Evolutionary conservation across 2,329 filamentous ascomycete genomes (phyloP).

Genomic region (Lithohypha guttulata): DNA sequence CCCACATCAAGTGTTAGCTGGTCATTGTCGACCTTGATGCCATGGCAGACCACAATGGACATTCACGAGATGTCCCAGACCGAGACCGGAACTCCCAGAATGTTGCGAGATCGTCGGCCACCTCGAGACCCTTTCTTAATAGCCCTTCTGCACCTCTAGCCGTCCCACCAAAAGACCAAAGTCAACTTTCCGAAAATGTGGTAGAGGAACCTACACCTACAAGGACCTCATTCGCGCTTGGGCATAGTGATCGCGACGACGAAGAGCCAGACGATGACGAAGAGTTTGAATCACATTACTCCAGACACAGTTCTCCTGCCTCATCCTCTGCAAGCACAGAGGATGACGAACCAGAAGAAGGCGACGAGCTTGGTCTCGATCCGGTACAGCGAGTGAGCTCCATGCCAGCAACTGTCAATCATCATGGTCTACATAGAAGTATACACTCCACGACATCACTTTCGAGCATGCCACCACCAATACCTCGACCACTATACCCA

Average conservation of each 20-base stretch:
- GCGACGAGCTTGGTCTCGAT: slow-evolving; percentile 10
- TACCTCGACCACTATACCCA: slow-evolving; percentile 51
- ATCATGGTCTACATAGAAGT: slow-evolving; percentile 14
- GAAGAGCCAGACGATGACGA: slow-evolving; percentile 27
- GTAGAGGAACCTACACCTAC: slow-evolving; percentile 4
- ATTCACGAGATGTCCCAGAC: too few species aligned
- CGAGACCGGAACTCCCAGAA: too few species aligned
- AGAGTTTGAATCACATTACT: slow-evolving; percentile 38
- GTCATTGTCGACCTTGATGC: too few species aligned
- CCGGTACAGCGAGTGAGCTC: slow-evolving; percentile 8
- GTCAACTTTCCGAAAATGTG: too few species aligned
- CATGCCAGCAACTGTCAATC: not conserved
- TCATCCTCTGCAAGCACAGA: slow-evolving; percentile 17
- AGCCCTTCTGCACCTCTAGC: too few species aligned
- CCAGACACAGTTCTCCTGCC: slow-evolving; percentile 29
- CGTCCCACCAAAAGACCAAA: too few species aligned
- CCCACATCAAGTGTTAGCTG: too few species aligned
- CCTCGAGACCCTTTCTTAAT: too few species aligned
- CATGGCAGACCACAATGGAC: too few species aligned
- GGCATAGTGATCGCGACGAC: slow-evolving; percentile 7
- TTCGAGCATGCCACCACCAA: slow-evolving; percentile 28
- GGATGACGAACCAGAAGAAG: slow-evolving; percentile 14
- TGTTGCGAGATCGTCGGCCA: too few species aligned
- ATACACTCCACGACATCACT: slow-evolving; percentile 13
- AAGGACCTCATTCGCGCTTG: slow-evolving; percentile 13